Evolutionary conservation across 139 green algal genomes (phyloP), one percentile per base, ranked within the genome.

Genomic region (Deuterostichococcus epilithicus): DNA sequence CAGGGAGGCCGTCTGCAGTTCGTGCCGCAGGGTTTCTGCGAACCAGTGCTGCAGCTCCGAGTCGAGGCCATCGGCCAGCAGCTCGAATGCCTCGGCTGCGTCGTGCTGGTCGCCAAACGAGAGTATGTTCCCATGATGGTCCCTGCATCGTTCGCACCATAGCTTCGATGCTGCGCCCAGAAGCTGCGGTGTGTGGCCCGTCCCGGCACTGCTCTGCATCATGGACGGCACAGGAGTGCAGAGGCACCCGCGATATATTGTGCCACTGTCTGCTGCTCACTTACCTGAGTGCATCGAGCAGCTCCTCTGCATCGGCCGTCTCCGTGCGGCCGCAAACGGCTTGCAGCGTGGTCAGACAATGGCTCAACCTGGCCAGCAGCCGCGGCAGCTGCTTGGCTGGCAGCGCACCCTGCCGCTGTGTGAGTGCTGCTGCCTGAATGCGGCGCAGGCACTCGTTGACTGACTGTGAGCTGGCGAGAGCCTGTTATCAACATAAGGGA

Each of bases 51-150:
- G 38, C 63, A 81, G 30, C 75, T 84, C 52, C 4, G 23, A 0
- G 5, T 70, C 76, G 10, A 80, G 25, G 30, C 26, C 26, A 6
- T 52, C 63, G 5, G 28, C 34, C 22, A 84, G 60, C 8, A 76
- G 8, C 47, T 81, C 75, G 4, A 72, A 34, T 1, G 73, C 80
- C 32, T 84, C 80, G 3, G 75, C 65, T 44, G 80, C 77, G 67
- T 84, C 80, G 30, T 84, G 77, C 42, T 84, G 75, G 60, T 81
- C 38, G 4, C 80, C 80, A 3, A 37, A 34, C 28, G 65, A 34
- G 5, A 81, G 63, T 13, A 60, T 34, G 3, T 66, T 28, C 13
- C 52, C 52, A 63, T 63, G 52, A 5, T 76, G 67, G 25, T 68
- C 47, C 23, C 72, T 76, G 72, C 47, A 47, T 22, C 38, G 4